Conservation (phyloP, 192 early-diverging fungal species). For the Podochytrium sp. region DNA sequence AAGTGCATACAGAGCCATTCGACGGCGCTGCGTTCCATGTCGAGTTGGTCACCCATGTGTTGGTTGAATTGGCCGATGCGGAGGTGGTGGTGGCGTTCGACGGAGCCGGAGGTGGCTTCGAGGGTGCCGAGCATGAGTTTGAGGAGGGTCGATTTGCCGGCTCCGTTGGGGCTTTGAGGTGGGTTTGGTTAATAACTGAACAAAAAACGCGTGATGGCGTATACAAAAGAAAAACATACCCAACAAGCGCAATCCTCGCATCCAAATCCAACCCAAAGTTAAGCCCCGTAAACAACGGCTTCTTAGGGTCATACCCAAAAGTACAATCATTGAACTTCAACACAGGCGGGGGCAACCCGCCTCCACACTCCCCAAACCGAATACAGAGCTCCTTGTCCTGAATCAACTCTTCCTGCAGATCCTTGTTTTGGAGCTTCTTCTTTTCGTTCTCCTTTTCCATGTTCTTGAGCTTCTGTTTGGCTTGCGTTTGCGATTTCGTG, state of each 20-base stretch:
- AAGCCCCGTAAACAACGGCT: slow-evolving; percentile 86
- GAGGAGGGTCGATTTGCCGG: slow-evolving; percentile 93
- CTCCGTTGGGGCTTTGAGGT: slow-evolving; percentile 69
- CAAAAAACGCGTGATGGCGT: too few species aligned
- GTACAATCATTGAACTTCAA: slow-evolving; percentile 88
- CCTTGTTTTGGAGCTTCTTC: slow-evolving; percentile 43
- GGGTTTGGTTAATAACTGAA: slow-evolving; percentile 62
- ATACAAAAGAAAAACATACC: slow-evolving; percentile 54
- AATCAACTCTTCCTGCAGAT: slow-evolving; percentile 94
- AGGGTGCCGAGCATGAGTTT: slow-evolving; percentile 96
- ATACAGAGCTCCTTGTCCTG: slow-evolving; percentile 72
- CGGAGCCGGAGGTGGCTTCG: slow-evolving; percentile 78
- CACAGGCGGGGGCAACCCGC: slow-evolving; percentile 92
- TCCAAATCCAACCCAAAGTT: slow-evolving; percentile 98
- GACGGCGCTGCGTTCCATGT: slow-evolving; percentile 82
- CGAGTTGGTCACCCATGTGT: slow-evolving; percentile 96
- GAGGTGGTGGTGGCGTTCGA: slow-evolving; percentile 86
- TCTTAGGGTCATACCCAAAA: slow-evolving; percentile 78
- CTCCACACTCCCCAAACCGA: slow-evolving; percentile 85
- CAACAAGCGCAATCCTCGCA: slow-evolving; percentile 96
- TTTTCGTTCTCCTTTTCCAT: slow-evolving; percentile 99
- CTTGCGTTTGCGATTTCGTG: slow-evolving; percentile 98
- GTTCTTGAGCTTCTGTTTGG: slow-evolving; percentile 99
- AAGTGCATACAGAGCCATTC: slow-evolving; percentile 89
- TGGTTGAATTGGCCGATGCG: slow-evolving; percentile 97